phyloP scores from a whole-genome alignment of 306 rosid genomes.

The Medicago arabica region DNA sequence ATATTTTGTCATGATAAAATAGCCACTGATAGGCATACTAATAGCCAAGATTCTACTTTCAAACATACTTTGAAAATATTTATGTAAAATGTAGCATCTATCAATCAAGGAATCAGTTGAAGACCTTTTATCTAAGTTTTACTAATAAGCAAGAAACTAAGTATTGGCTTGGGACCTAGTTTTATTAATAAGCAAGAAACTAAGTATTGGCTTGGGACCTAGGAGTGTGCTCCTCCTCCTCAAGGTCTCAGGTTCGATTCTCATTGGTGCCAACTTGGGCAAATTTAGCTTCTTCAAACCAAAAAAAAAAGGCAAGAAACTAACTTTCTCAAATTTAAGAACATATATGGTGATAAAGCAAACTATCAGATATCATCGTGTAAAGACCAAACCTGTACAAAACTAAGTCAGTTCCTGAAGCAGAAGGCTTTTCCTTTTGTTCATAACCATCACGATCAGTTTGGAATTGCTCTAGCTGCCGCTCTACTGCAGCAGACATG shows the following conservation, averaged over 20 bases:
- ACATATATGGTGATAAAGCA: background rate
- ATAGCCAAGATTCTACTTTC: background rate
- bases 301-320: no score
- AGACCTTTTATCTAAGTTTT: background rate
- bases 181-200: no score
- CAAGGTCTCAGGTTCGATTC: no score
- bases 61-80: background rate
- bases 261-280: no score
- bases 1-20: no score
- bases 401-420: conserved; percentile 79
- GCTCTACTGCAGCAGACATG: conserved; percentile 92
- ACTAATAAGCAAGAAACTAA: conserved; percentile 15
- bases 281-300: no score
- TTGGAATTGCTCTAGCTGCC: conserved; percentile 92
- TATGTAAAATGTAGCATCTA: conserved; percentile 4
- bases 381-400: conserved; percentile 67
- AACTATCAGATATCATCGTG: conserved; percentile 31
- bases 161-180: no score
- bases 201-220: no score
- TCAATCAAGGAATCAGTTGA: conserved; percentile 1
- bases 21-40: background rate
- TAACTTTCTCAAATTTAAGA: conserved; percentile 6
- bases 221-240: no score
- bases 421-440: conserved; percentile 73
- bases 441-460: conserved; percentile 75